Evolutionary conservation across 257 asterid species (phyloP), one percentile per base, ranked within the genome.

Genomic region (Salvia rosmarinus): DNA sequence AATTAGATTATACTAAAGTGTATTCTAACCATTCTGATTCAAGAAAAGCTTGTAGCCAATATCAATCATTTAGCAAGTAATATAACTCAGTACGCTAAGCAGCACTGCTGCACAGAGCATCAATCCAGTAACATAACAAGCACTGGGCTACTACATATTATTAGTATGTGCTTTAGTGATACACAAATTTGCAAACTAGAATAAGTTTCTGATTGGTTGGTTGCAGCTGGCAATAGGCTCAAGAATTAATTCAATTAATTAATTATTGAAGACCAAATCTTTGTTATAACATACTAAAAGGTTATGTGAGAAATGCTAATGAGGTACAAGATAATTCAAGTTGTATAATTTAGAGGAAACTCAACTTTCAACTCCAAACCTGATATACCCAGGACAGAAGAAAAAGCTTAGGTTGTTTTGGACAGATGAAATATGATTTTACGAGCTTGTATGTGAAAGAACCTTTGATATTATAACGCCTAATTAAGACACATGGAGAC

Each of bases 151-250:
- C 10, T 5, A 20, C 19, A 72, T 16, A 25, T 47, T 34, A 35
- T 20, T 5, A 47, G 77, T 32, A 50, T 9, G 14, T 32, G 8
- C 23, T 47, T 6, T 51, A 17, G 37, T 28, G 25, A 30, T 61
- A 51, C 72, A 68, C 60, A 23, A 44, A 51, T 25, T 37, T 21
- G 65, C 69, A 49, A 19, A 16, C 62, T 67, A 30, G 40, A 32
- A 65, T 70, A 55, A 20, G 12, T 62, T 61, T 69, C 39, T 28
- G 12, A 34, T 34, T 60, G 3, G 19, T 35, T 49, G 65, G 50
- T 50, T 39, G 52, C 23, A 52, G 44, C 23, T 67, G 35, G 34
- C 23, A 73, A 3, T 5, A 16, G 43, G 68, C 13, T 70, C 67
- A 30, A 20, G 46, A 42, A 47, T 47, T 51, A 23, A 28, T 51